A percentile compares a stretch with the other conserved stretches of the same genome.
Evolutionary conservation across 345 rosid genomes (phyloP).

Genomic region (Geranium rotundifolium): DNA sequence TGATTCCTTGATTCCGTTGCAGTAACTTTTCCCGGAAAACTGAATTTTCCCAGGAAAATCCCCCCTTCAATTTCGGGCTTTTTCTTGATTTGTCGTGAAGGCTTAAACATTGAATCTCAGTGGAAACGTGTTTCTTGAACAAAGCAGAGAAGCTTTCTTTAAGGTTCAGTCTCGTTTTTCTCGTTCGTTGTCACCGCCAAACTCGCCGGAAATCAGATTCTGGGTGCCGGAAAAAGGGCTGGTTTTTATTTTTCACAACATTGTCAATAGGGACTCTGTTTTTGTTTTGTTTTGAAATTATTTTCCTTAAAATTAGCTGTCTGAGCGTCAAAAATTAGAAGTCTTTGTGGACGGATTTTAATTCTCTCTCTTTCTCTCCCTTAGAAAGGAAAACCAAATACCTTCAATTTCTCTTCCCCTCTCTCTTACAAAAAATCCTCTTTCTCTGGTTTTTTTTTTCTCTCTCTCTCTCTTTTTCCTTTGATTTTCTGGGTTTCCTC

Average conservation of each 20-base stretch:
- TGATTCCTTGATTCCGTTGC: neutral
- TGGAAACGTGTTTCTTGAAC: neutral
- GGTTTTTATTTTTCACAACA: neutral
- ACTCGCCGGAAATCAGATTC: neutral
- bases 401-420: slow-evolving; percentile 36
- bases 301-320: slow-evolving; percentile 49
- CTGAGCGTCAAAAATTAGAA: slow-evolving; percentile 50
- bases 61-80: neutral
- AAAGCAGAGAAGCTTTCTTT: neutral
- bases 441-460: slow-evolving; percentile 10
- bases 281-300: slow-evolving; percentile 9
- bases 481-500: slow-evolving; percentile 7
- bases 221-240: neutral
- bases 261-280: neutral
- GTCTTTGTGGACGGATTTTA: slow-evolving; percentile 11
- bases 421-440: slow-evolving; percentile 1
- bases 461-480: slow-evolving; percentile 8
- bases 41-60: neutral
- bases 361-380: slow-evolving; percentile 17
- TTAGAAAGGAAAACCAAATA: slow-evolving; percentile 21
- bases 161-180: neutral
- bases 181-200: neutral
- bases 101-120: neutral
- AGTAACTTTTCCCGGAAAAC: neutral
- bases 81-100: too few relatives aligned